These are phyloP conservation scores for Malassezia psittaci DNA, from an alignment of 1,284 basidiomycete genomes.

Conservation along the genomic window DNA sequence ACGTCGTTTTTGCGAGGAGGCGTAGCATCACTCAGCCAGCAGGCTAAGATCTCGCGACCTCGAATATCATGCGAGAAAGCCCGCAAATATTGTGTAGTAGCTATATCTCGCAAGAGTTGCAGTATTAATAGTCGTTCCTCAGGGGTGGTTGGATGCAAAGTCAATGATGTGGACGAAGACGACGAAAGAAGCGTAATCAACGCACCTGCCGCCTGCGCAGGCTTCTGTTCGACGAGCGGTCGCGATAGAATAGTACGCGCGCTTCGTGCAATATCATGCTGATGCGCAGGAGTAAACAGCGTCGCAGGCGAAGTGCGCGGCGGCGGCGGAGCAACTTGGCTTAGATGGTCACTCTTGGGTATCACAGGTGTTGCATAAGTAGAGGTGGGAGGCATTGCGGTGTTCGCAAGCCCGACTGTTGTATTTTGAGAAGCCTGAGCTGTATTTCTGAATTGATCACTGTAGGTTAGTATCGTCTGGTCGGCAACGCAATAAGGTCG, in stretches of 20 bases:
- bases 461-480: background rate
- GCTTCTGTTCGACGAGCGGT: conserved; percentile 10
- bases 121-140: conserved; percentile 7
- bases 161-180: background rate
- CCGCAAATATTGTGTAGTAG: conserved; percentile 4
- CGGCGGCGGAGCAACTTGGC: background rate
- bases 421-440: background rate
- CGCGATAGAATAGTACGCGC: background rate
- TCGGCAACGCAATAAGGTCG: too few relatives aligned
- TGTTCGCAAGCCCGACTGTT: too few relatives aligned
- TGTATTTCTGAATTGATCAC: background rate
- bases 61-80: conserved; percentile 8
- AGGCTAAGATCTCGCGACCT: conserved; percentile 13
- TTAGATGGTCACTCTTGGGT: background rate
- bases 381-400: background rate
- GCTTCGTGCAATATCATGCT: background rate
- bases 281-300: background rate
- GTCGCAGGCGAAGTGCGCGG: background rate
- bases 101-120: conserved; percentile 2
- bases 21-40: conserved; percentile 15
- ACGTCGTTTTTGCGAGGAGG: conserved; percentile 16
- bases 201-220: conserved; percentile 11
- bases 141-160: conserved; percentile 5
- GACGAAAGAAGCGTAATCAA: conserved; percentile 9
- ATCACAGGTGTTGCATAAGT: conserved; percentile 1